Percentiles rank a stretch among this genome's conserved stretches.
Evolutionary conservation across 768 basidiomycete genomes (phyloP).

Genomic region (Dentipellis fragilis): DNA sequence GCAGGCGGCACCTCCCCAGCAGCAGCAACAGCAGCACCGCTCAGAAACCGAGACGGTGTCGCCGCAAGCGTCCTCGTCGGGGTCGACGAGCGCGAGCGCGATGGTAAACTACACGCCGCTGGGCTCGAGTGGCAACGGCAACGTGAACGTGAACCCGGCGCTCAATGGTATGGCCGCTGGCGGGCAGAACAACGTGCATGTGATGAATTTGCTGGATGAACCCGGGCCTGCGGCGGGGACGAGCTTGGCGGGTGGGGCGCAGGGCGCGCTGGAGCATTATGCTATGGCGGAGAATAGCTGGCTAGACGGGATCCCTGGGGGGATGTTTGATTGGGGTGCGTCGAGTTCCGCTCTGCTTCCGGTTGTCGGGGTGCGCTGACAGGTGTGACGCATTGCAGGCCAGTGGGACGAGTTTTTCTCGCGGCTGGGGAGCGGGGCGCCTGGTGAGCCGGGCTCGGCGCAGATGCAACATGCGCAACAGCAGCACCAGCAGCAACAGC

Average conservation of each 20-base stretch:
- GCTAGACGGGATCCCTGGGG: constrained; percentile 70
- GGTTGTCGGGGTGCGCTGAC: constrained; percentile 2
- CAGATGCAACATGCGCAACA: neutral
- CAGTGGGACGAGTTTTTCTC: constrained; percentile 82
- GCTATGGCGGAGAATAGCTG: constrained; percentile 59
- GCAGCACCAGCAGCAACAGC: neutral
- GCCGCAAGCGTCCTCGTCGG: neutral
- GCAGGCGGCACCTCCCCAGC: no score
- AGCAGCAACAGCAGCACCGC: no score
- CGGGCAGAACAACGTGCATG: constrained; percentile 45
- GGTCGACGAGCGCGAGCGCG: neutral
- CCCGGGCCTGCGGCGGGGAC: constrained; percentile 23
- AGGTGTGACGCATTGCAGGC: constrained; percentile 28
- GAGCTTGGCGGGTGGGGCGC: constrained; percentile 23
- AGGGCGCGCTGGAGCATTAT: constrained; percentile 43
- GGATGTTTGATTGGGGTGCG: constrained; percentile 84
- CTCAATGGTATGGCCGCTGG: constrained; percentile 39
- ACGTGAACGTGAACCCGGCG: constrained; percentile 64
- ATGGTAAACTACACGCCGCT: constrained; percentile 52
- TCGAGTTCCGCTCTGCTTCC: constrained; percentile 10
- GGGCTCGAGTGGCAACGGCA: constrained; percentile 15
- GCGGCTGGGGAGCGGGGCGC: constrained; percentile 20
- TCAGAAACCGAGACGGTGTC: no score
- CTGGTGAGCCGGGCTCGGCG: neutral
- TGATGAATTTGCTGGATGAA: constrained; percentile 67